phyloP scores from a whole-genome alignment of 225 moss, liverwort and hornwort species.

The Lunularia cruciata region DNA sequence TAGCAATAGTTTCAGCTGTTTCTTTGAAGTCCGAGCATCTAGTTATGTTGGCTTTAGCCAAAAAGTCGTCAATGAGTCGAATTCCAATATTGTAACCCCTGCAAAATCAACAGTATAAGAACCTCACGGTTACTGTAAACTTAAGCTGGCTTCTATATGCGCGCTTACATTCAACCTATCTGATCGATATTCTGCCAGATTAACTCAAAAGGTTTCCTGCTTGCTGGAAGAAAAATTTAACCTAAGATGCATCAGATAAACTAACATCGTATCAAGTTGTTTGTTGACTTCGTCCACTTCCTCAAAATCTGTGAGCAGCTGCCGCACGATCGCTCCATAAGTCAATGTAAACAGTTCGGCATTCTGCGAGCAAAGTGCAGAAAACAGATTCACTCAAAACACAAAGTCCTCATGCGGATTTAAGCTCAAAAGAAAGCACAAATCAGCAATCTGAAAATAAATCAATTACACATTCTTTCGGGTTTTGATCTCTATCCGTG shows the following conservation, averaged over 20 bases:
- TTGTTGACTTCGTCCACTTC: slow-evolving; percentile 99
- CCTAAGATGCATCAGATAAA: neutral
- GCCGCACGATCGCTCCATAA: slow-evolving; percentile 96
- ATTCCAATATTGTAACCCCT: slow-evolving; percentile 99
- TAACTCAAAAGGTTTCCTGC: no score
- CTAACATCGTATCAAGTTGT: slow-evolving; percentile 93
- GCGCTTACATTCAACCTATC: neutral
- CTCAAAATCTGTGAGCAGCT: slow-evolving; percentile 97
- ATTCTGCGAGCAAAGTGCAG: slow-evolving; percentile 49
- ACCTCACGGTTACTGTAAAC: neutral
- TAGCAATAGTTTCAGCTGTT: slow-evolving; percentile 95
- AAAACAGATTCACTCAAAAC: neutral
- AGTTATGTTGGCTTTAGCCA: slow-evolving; percentile 92
- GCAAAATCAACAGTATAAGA: slow-evolving; percentile 18
- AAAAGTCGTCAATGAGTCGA: slow-evolving; percentile 96
- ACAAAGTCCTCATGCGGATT: neutral
- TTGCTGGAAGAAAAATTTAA: neutral
- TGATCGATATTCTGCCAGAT: neutral
- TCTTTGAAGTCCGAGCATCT: slow-evolving; percentile 94
- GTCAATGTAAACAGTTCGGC: slow-evolving; percentile 97
- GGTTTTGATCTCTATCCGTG: no score
- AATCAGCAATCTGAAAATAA: neutral
- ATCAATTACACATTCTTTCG: neutral
- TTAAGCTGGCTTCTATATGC: neutral
- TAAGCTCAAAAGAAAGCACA: neutral